Base-by-base conservation (phyloP, 306 rosid genomes). In the Ochetophila trinervis region DNA sequence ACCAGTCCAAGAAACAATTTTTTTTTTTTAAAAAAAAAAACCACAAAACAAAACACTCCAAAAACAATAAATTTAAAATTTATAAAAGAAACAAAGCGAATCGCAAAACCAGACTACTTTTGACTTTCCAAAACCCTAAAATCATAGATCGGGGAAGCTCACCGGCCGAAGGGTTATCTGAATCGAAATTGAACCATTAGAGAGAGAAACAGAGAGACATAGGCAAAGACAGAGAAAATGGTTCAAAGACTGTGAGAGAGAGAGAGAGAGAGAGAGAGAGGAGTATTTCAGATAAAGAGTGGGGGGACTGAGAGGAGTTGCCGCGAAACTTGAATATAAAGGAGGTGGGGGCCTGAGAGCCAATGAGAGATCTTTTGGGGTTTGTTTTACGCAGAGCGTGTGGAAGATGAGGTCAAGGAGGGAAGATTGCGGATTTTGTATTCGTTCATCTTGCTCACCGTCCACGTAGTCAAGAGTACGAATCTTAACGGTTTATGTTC, bases 281-380 rank as follows among this genome's bases (percentile, higher is more conserved):
- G 32, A 10, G 67, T 32, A 17, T 40, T 40, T 9, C 20, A 55
- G 56, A 72, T 60, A 54, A 60, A 54, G 60, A 60, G 22, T 57
- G 34, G 21, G 62, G 69, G 61, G n/a, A 32, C 24, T 44, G 11
- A 45, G 18, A 54, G 34, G 69, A 60, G 74, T 89, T 89, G 90
- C 96, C 96, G 94, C 94, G 96, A 89, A 89, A 86, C 88, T 86
- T 89, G 84, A 86, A 88, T 77, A 63, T 19, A 80, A 45, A 49
- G 69, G 72, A 15, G 24, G 56, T 36, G 68, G 76, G 48, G 48
- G 65, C 55, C n/a, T 0, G 75, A 49, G 75, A 49, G 61, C 83
- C 84, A 74, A 73, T 74, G 11, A 59, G 63, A 68, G 54, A 59
- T 59, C 48, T 44, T 61, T 42, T 62, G 21, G n/a, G 55, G 50